Evolutionary conservation across 1,284 basidiomycete genomes (phyloP).

Genomic region (Ceratobasidium papillatum): DNA sequence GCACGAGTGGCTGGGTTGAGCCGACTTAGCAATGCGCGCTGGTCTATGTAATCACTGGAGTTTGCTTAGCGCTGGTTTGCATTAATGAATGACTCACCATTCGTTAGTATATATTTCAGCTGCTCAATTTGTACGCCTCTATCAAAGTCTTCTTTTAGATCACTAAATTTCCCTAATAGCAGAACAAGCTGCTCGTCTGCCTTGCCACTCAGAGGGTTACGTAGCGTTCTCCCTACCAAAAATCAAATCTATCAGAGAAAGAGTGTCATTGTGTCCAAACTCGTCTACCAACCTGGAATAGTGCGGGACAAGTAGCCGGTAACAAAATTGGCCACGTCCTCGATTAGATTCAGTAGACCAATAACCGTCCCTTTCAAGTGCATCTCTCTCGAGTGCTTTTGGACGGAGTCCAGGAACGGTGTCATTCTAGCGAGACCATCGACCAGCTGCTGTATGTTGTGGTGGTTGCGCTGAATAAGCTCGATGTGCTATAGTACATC

Average conservation of each 20-base stretch:
- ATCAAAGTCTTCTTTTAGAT: slow-evolving; percentile 9
- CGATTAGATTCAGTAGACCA: neutral
- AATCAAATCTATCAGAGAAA: neutral
- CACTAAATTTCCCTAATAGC: neutral
- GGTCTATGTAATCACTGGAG: neutral
- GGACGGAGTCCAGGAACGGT: neutral
- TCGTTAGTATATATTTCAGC: neutral
- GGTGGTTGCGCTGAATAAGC: neutral
- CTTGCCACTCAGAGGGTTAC: neutral
- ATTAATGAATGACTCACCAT: neutral
- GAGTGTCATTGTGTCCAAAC: neutral
- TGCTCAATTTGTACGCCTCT: neutral
- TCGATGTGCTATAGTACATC: neutral
- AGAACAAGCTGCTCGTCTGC: neutral
- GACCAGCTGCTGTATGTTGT: neutral
- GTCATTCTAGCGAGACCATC: neutral
- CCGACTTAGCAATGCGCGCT: neutral
- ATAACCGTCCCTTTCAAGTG: neutral
- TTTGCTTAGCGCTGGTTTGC: too few relatives aligned
- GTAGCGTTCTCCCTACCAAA: neutral
- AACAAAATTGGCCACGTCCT: slow-evolving; percentile 1
- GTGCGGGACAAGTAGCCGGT: neutral
- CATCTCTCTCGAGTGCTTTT: neutral
- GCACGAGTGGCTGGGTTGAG: neutral
- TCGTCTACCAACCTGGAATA: neutral